Evolutionary conservation across 345 rosid species (phyloP), one percentile per base, ranked within the genome.

Genomic region (Syzygium grande): DNA sequence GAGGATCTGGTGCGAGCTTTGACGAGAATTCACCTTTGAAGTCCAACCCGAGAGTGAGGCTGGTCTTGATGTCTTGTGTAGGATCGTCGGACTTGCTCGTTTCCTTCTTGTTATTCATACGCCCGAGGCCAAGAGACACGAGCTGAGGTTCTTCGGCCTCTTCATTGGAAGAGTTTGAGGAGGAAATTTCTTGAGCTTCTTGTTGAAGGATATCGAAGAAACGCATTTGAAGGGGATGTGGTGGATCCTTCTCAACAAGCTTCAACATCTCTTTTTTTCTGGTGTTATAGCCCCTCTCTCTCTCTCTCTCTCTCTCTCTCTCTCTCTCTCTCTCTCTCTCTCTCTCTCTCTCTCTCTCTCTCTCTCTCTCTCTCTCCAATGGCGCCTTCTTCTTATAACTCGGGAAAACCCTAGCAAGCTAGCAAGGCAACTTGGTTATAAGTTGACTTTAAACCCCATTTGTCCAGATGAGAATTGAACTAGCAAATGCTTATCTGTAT

Each of bases 71-170:
- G 87, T 93, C 93, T 87, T 92, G 80, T 19, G 80, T 93, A 86
- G 87, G 85, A 16, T 91, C 89, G 52, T 92, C 73, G 52, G 27
- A 87, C 53, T 87, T 86, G 65, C 29, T 89, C 14, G 80, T 85
- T 27, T 87, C 84, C 86, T 91, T 91, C 55, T 88, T 93, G 49
- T 93, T 94, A 29, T 87, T 91, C 54, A 84, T 91, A 51, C 88
- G 61, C 65, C 99, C 99, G 11, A 97, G 96, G 49, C 92, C 92
- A 91, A 97, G 98, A 11, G 97, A 97, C 54, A 95, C 97, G 2
- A 95, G 93, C 38, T 93, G 94, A 7, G 88, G 88, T 86, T 92
- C 96, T 90, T 88, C 86, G 65, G 89, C 91, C 9, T 79, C 68
- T 73, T 86, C 88, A 25, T 83, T 38, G 41, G 85, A 51, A 29